Conservation (phyloP, 2,329 filamentous ascomycete genomes). For the Aspergillus ochraceoroseus region DNA sequence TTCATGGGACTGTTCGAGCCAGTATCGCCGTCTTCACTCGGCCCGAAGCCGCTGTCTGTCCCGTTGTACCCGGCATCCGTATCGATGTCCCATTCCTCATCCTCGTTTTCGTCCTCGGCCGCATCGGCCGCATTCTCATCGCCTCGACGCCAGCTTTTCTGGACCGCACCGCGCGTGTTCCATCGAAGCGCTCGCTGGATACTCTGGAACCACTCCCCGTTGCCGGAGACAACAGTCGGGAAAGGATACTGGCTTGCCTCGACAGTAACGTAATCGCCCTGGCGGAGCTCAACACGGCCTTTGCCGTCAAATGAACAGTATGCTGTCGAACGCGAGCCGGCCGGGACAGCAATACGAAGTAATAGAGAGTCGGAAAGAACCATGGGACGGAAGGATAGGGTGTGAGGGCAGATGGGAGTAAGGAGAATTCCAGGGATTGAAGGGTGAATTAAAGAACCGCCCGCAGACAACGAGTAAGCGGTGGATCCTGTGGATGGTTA, state of each 20-base stretch:
- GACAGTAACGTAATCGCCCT: constrained; percentile 93
- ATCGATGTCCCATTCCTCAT: constrained; percentile 86
- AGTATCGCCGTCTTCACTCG: constrained; percentile 62
- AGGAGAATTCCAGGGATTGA: constrained; percentile 95
- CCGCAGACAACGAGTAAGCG: constrained; percentile 92
- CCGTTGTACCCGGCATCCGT: constrained; percentile 56
- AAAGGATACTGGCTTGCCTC: constrained; percentile 95
- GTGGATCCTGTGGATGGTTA: constrained; percentile 67
- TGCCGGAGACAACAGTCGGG: constrained; percentile 85
- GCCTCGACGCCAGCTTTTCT: constrained; percentile 71
- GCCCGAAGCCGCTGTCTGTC: constrained; percentile 46
- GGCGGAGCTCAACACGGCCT: constrained; percentile 83
- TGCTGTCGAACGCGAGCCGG: constrained; percentile 79
- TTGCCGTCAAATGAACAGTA: constrained; percentile 98
- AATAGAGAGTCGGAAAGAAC: constrained; percentile 92
- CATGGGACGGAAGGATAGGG: constrained; percentile 95
- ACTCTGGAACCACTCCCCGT: constrained; percentile 94
- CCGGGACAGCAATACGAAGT: constrained; percentile 80
- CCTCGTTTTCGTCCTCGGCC: constrained; percentile 48
- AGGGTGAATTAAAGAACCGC: constrained; percentile 90
- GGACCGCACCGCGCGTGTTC: constrained; percentile 88
- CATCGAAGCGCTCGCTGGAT: constrained; percentile 87
- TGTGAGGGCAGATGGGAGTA: constrained; percentile 96
- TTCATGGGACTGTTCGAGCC: constrained; percentile 61
- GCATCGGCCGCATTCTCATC: constrained; percentile 31